Conservation (phyloP, 345 rosid species). For the Gossypium anomalum region DNA sequence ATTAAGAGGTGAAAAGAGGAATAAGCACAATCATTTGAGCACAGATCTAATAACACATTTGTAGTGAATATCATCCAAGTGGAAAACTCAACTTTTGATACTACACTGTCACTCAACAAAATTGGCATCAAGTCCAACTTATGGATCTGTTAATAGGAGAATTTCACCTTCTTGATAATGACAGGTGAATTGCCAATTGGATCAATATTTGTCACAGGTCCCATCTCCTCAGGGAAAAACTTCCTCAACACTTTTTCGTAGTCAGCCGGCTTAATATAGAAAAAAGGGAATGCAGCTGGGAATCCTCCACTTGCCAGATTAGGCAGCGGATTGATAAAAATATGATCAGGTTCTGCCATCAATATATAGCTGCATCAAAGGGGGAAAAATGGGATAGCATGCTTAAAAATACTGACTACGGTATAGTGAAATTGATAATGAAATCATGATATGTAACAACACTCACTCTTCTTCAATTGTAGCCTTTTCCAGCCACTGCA, state of each 20-base stretch:
- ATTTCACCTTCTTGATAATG: conserved; percentile 64
- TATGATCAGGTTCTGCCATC: conserved; percentile 97
- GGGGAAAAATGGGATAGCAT: neutral
- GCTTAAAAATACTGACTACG: conserved; percentile 8
- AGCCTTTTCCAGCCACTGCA: conserved; percentile 92
- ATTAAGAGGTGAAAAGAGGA: neutral
- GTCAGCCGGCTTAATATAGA: conserved; percentile 71
- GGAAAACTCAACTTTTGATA: neutral
- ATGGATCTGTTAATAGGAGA: neutral
- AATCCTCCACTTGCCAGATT: conserved; percentile 61
- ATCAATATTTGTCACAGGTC: conserved; percentile 68
- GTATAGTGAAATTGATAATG: neutral
- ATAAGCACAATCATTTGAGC: neutral
- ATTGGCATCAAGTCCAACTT: neutral
- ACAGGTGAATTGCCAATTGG: conserved; percentile 93
- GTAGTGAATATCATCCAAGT: neutral
- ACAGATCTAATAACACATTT: neutral
- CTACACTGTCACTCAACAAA: neutral
- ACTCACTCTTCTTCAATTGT: conserved; percentile 90
- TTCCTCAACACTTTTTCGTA: conserved; percentile 54
- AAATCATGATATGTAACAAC: conserved; percentile 9
- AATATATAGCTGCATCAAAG: conserved; percentile 61
- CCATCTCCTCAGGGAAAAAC: conserved; percentile 64
- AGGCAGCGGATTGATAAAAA: conserved; percentile 76
- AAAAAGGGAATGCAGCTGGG: conserved; percentile 88